Evolutionary conservation across 495 filamentous ascomycete species (phyloP).

Genomic region (Apodospora peruviana): DNA sequence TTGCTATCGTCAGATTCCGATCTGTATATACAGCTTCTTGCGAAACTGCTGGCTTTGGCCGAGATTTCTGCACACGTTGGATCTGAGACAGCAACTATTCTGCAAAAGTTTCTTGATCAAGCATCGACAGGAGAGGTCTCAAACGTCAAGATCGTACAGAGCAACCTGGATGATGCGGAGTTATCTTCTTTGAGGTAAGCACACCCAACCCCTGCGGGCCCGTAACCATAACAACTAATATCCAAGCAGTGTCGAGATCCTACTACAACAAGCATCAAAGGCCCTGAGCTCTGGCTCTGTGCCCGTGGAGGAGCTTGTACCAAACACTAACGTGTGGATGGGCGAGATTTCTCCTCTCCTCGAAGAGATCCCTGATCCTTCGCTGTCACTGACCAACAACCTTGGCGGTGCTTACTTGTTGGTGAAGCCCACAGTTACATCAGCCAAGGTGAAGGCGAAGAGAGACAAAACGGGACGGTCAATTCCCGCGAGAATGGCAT

Average conservation of each 20-base stretch:
- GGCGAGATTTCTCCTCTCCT: constrained; percentile 54
- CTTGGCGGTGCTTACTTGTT: constrained; percentile 68
- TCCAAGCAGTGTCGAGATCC: constrained; percentile 32
- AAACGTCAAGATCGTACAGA: constrained; percentile 32
- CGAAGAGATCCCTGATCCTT: constrained; percentile 47
- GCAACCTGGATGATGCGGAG: constrained; percentile 34
- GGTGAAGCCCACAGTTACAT: constrained; percentile 31
- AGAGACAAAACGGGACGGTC: constrained; percentile 66
- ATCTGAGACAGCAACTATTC: constrained; percentile 21
- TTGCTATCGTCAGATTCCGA: constrained; percentile 27
- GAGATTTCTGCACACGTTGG: constrained; percentile 31
- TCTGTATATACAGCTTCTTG: constrained; percentile 34
- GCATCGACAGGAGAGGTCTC: constrained; percentile 23
- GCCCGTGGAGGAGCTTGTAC: constrained; percentile 33
- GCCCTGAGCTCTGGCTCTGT: constrained; percentile 12
- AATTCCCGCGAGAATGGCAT: constrained; percentile 64
- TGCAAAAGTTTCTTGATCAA: constrained; percentile 30
- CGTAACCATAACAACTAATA: background rate
- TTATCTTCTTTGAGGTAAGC: constrained; percentile 37
- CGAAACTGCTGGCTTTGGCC: constrained; percentile 37
- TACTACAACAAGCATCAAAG: constrained; percentile 36
- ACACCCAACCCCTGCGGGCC: constrained; percentile 1
- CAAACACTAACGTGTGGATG: constrained; percentile 37
- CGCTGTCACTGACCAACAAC: constrained; percentile 65
- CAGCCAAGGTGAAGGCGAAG: constrained; percentile 16